These are phyloP conservation scores for Chenopodium suecicum DNA, from an alignment of 148 eudicot genomes.

Conservation along the genomic window DNA sequence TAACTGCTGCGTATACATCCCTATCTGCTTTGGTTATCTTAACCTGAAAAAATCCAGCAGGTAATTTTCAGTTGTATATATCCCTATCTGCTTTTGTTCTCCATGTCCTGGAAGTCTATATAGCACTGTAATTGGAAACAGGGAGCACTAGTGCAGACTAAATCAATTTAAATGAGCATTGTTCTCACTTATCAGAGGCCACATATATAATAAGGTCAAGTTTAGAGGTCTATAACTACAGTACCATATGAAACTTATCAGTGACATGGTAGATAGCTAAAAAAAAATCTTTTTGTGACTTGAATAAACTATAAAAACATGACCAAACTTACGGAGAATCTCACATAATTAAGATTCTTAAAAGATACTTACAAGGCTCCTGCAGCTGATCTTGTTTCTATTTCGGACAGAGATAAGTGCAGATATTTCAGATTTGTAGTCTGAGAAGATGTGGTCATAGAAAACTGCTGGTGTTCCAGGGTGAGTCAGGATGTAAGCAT, in stretches of 20 bases:
- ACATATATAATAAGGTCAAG: too few species aligned
- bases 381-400: constrained; percentile 74
- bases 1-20: constrained; percentile 86
- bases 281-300: not conserved
- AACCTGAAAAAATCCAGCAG: constrained; percentile 40
- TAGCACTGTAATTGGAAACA: not conserved
- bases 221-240: too few species aligned
- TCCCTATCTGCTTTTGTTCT: too few species aligned
- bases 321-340: not conserved
- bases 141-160: not conserved
- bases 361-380: constrained; percentile 71
- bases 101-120: too few species aligned
- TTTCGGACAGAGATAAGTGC: constrained; percentile 70
- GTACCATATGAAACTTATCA: not conserved
- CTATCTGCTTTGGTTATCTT: constrained; percentile 75
- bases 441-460: constrained; percentile 80
- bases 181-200: not conserved
- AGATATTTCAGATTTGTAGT: constrained; percentile 50
- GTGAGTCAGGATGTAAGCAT: constrained; percentile 95
- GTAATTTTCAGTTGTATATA: not conserved
- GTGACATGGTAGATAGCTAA: not conserved
- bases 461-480: constrained; percentile 98
- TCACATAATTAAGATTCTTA: not conserved
- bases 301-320: not conserved
- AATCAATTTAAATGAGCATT: not conserved